A percentile compares a stretch with the other conserved stretches of the same genome.
Evolutionary conservation across 2,329 filamentous ascomycete genomes (phyloP).

Genomic region (Aspergillus cejpii): DNA sequence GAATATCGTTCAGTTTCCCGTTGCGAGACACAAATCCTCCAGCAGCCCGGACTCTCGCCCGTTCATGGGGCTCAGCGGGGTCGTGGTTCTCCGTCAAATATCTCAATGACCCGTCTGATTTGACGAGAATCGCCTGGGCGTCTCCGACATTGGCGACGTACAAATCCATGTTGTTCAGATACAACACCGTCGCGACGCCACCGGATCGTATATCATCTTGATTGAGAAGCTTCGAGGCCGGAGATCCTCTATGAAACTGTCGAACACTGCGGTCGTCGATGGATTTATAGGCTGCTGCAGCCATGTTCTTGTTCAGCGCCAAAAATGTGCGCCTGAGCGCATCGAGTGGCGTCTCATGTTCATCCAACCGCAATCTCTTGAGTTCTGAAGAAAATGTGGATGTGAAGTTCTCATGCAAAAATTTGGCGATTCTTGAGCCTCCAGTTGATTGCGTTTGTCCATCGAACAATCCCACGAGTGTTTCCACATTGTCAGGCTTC

Average conservation of each 20-base stretch:
- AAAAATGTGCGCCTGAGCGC: constrained; percentile 82
- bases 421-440: constrained; percentile 94
- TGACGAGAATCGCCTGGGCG: constrained; percentile 89
- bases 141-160: constrained; percentile 95
- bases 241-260: constrained; percentile 60
- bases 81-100: constrained; percentile 89
- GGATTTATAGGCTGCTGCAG: constrained; percentile 72
- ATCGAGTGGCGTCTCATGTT: constrained; percentile 69
- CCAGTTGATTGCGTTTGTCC: constrained; percentile 82
- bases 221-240: constrained; percentile 67
- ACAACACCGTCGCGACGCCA: constrained; percentile 85
- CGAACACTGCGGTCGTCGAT: constrained; percentile 63
- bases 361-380: constrained; percentile 60
- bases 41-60: constrained; percentile 84
- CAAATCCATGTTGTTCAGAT: constrained; percentile 80
- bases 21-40: constrained; percentile 94
- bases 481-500: constrained; percentile 82
- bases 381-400: constrained; percentile 76
- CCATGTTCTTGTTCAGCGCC: constrained; percentile 86
- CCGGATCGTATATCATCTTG: constrained; percentile 87
- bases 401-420: constrained; percentile 90
- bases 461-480: constrained; percentile 90
- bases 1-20: constrained; percentile 82
- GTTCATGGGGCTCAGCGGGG: constrained; percentile 75
- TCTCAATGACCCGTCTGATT: constrained; percentile 74